These are phyloP conservation scores for Ophiostoma pallidulum DNA, from an alignment of 2,329 filamentous ascomycete genomes.

Conservation along the genomic window DNA sequence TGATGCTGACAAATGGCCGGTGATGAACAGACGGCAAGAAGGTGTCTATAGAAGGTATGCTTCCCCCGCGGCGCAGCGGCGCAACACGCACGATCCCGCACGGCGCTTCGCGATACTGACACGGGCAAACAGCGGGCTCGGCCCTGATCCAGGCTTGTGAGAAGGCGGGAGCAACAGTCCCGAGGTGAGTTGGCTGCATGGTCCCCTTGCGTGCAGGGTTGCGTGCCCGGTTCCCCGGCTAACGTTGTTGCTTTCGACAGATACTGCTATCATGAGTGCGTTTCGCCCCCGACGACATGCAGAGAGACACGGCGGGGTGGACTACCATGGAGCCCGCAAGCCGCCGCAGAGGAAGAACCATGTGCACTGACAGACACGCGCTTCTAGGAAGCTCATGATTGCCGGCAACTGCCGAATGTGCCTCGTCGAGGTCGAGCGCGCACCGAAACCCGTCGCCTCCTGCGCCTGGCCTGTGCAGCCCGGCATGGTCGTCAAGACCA, in stretches of 20 bases:
- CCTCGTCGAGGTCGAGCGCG: slow-evolving; percentile 92
- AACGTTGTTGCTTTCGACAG: slow-evolving; percentile 35
- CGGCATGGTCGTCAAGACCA: slow-evolving; percentile 98
- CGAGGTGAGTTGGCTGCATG: slow-evolving; percentile 56
- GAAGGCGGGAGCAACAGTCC: slow-evolving; percentile 85
- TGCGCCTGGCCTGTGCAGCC: slow-evolving; percentile 98
- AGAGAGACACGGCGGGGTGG: too few relatives aligned
- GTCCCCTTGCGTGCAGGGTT: too few relatives aligned
- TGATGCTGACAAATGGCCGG: slow-evolving; percentile 9
- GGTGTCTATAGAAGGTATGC: slow-evolving; percentile 90
- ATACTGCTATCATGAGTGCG: slow-evolving; percentile 95
- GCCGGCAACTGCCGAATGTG: slow-evolving; percentile 99
- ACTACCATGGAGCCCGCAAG: too few relatives aligned
- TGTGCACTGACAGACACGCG: slow-evolving; percentile 35
- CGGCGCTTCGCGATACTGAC: slow-evolving; percentile 1
- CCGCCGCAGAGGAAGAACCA: too few relatives aligned
- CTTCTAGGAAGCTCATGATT: slow-evolving; percentile 83
- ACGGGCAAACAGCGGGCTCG: slow-evolving; percentile 62
- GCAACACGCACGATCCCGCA: too few relatives aligned
- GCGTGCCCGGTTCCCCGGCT: slow-evolving; percentile 21
- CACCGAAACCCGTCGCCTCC: slow-evolving; percentile 93
- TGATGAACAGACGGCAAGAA: slow-evolving; percentile 80
- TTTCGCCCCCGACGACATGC: slow-evolving; percentile 1
- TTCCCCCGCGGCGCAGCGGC: too few relatives aligned
- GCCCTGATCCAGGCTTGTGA: slow-evolving; percentile 98